Conservation (phyloP, 768 basidiomycete genomes). For the Tulasnella calospora region DNA sequence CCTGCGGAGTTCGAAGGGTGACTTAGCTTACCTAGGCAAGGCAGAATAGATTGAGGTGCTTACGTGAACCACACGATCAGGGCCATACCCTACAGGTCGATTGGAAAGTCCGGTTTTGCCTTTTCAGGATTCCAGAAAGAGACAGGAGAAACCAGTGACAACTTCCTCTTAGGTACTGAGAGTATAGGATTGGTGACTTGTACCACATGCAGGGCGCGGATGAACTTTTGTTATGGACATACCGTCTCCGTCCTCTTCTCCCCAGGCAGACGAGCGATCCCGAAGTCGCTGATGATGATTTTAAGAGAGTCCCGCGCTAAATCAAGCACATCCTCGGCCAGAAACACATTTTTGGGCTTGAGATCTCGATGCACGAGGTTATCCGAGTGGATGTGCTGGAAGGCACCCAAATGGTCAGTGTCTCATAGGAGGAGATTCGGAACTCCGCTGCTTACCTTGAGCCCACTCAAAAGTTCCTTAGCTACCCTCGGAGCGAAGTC, state of each 20-base stretch:
- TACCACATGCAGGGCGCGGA: not conserved
- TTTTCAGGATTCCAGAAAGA: not conserved
- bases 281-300: not conserved
- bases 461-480: not conserved
- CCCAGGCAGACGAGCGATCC: not conserved
- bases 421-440: not conserved
- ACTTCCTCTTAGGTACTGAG: not conserved
- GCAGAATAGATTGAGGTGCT: not conserved
- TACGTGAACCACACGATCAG: not conserved
- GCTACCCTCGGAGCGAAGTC: not conserved
- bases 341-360: not conserved
- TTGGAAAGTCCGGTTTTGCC: not conserved
- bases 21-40: not conserved
- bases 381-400: not conserved
- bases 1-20: not conserved
- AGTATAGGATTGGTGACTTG: not conserved
- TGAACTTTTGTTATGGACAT: not conserved
- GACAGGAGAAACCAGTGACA: not conserved
- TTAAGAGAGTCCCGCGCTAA: not conserved
- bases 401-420: not conserved
- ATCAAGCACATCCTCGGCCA: not conserved
- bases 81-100: not conserved
- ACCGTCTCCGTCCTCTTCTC: not conserved
- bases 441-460: not conserved
- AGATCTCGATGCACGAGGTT: not conserved